phyloP scores from a whole-genome alignment of 768 basidiomycete species.

The Trametes elegans region DNA sequence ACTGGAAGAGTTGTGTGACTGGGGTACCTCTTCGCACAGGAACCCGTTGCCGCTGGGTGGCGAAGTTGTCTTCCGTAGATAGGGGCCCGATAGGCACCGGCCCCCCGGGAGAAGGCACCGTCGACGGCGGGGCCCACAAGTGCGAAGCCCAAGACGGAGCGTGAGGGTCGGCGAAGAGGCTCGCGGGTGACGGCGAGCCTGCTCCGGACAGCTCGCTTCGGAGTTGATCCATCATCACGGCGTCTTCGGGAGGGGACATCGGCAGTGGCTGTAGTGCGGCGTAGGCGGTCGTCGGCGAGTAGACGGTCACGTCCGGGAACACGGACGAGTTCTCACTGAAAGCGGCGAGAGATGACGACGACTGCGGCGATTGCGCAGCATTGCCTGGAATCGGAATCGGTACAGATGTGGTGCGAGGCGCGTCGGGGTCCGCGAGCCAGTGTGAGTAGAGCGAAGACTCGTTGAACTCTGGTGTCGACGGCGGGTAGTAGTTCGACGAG shows the following conservation, averaged over 20 bases:
- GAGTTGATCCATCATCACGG: conserved; percentile 23
- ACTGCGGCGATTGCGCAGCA: conserved; percentile 19
- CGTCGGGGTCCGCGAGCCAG: conserved; percentile 66
- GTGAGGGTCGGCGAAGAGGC: conserved; percentile 39
- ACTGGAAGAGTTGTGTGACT: conserved; percentile 60
- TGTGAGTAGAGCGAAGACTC: conserved; percentile 43
- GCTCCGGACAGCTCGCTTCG: conserved; percentile 33
- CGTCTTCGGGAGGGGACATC: conserved; percentile 46
- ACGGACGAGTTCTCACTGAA: conserved; percentile 43
- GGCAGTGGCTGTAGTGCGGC: conserved; percentile 60
- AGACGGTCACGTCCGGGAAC: conserved; percentile 48
- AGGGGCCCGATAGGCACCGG: conserved; percentile 34
- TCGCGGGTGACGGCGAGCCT: conserved; percentile 61
- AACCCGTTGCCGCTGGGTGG: conserved; percentile 39
- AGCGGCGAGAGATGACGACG: conserved; percentile 46
- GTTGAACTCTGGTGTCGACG: conserved; percentile 39
- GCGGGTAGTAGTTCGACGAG: conserved; percentile 35
- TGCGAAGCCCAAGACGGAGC: conserved; percentile 68
- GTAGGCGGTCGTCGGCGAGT: conserved; percentile 57
- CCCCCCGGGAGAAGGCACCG: conserved; percentile 33
- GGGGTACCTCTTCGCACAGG: conserved; percentile 38
- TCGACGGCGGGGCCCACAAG: conserved; percentile 55
- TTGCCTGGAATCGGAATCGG: conserved; percentile 60
- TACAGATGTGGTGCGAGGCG: conserved; percentile 43
- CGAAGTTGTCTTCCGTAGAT: conserved; percentile 37